Evolutionary conservation across 148 eudicot genomes (phyloP), one percentile per base, ranked within the genome.

Genomic region (Bassia scoparia): DNA sequence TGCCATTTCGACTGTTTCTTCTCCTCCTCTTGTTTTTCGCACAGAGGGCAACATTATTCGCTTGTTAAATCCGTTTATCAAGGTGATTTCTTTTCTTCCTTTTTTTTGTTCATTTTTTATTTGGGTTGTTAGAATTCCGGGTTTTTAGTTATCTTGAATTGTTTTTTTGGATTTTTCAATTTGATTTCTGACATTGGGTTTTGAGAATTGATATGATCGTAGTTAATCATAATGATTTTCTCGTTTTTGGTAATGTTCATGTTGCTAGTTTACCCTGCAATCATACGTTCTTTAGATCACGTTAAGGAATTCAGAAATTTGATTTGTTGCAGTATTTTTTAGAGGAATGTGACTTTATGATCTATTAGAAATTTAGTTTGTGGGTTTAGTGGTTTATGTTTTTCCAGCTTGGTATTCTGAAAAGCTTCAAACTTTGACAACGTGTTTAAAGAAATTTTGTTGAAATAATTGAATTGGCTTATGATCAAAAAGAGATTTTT

Each of bases 21-120:
- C 70, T 31, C 55, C 79, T 9, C 91, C 96, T 21, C 87, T 95
- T 4, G 97, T 95, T 27, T 95, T 89, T 23, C 89, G 98, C 6
- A 81, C 89, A 60, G 98, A 88, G 77, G 98, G 98, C 17, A 95
- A 91, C 81, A 95, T 95, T 53, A 95, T 73, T 87, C 97, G 23
- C 96, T 95, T 29, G 96, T 88, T 33, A 91, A 88, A 77, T 87
- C 93, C 34, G 91, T 95, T 23, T 87, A 89, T 67, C 77, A 86
- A 80, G 93, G 98, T 95, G 13, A 2, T 23, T 67, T 35, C 55
- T 24, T 46, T 54, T 10, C 14, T 15, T 41, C 24, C 24, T 16
- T n/a, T 14, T 21, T 37, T 48, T 18, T 4, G 8, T 30, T 7
- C 24, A 8, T 20, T 72, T 24, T 60, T 55, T 23, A n/a, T n/a